Conservation (phyloP, 108 stramenopile genomes). For the Pseudonitzschia multiseries region DNA sequence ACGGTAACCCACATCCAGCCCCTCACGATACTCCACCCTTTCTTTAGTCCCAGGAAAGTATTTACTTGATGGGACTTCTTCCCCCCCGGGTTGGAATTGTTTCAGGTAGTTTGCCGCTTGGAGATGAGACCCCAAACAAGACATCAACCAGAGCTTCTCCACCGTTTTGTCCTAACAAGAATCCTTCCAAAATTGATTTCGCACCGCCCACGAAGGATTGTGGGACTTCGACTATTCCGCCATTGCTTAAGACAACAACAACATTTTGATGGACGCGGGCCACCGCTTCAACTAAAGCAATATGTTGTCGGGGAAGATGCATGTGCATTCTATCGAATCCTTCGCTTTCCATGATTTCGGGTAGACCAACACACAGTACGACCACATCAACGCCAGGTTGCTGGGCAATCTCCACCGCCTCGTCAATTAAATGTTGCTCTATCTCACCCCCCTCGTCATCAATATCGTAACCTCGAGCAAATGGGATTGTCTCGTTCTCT, state of each 20-base stretch:
- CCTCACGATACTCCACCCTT: constrained; percentile 59
- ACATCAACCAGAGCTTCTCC: constrained; percentile 63
- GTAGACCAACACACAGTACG: constrained; percentile 52
- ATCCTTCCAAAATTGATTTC: constrained; percentile 50
- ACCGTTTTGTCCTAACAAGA: constrained; percentile 62
- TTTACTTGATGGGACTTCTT: constrained; percentile 20
- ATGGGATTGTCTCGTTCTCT: background rate
- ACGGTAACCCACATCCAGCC: constrained; percentile 72
- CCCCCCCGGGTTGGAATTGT: constrained; percentile 46
- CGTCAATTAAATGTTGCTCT: constrained; percentile 27
- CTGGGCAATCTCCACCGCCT: constrained; percentile 34
- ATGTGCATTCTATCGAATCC: constrained; percentile 57
- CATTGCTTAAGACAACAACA: constrained; percentile 56
- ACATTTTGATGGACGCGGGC: constrained; percentile 29
- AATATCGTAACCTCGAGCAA: constrained; percentile 46
- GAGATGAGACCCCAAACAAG: constrained; percentile 58
- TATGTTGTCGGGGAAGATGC: constrained; percentile 39
- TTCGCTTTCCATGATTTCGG: constrained; percentile 61
- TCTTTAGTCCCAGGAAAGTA: constrained; percentile 43
- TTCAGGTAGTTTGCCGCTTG: constrained; percentile 56
- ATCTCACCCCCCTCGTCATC: constrained; percentile 28
- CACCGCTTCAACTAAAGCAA: constrained; percentile 43
- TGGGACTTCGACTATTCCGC: constrained; percentile 55
- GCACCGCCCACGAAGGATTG: constrained; percentile 16
- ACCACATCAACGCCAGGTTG: constrained; percentile 36